Evolutionary conservation across 148 eudicot genomes (phyloP), one percentile per base, ranked within the genome.

Genomic region (Talinum fruticosum): DNA sequence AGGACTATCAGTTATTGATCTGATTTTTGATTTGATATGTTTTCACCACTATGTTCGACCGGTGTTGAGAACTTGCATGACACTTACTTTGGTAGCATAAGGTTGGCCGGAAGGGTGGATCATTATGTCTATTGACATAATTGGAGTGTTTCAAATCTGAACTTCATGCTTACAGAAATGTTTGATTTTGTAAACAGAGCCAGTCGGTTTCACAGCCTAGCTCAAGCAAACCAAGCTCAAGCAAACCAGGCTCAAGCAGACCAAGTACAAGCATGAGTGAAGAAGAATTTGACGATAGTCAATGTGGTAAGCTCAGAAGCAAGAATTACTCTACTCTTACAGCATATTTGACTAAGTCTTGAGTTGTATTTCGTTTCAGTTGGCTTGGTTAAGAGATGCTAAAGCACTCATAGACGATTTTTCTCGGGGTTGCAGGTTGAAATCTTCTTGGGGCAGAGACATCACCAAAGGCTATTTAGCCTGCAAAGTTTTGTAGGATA

Each of bases 401-500:
- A 29, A 30, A 29, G 37, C 34, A 65, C 65, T 72, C 53, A 70
- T 62, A 35, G 28, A 37, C 36, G 15, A 21, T 68, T 62, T 57
- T 65, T 73, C 49, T 67, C 16, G 12, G 65, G 15, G 8, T 69
- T 51, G 79, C 85, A 78, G 79, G 79, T 49, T 75, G 35, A 75
- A 45, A 24, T 28, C 30, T 47, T 28, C 30, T 47, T 51, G 29
- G 36, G 66, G 49, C 78, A 18, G 38, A n/a, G 32, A 45, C 33
- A 38, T 16, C 38, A 35, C 33, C 72, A 14, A 45, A 69, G 74
- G 74, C 49, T 57, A 74, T 66, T 1, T 28, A 36, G 81, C 79
- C 79, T 75, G 78, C 82, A 75, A 79, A 79, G 38, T 82, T 78
- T 82, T 82, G 85, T 78, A 74, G 66, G 54, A 74, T 36, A 49